Evolutionary conservation across 1,284 basidiomycete genomes (phyloP).

Genomic region (Mycena sp.): DNA sequence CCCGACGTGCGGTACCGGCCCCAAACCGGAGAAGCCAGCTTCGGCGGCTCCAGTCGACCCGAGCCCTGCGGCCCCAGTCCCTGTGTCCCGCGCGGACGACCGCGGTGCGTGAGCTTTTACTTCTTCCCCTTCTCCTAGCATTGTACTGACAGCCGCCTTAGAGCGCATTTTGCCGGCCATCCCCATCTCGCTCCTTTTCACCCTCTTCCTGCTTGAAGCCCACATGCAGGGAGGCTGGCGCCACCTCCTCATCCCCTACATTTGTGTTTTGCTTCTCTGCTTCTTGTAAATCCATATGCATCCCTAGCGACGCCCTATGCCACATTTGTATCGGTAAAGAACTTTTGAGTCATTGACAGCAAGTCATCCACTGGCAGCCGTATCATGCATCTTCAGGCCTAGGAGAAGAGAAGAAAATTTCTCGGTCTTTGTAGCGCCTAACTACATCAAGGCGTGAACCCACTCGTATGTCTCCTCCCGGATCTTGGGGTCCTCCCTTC

Average conservation of each 20-base stretch:
- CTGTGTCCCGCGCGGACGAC: background rate
- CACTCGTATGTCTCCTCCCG: too few relatives aligned
- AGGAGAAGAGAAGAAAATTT: too few relatives aligned
- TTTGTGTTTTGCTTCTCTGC: background rate
- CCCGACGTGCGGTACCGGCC: slow-evolving; percentile 18
- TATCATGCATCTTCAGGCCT: too few relatives aligned
- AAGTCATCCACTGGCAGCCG: too few relatives aligned
- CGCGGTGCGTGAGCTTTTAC: slow-evolving; percentile 4
- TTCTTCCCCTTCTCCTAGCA: background rate
- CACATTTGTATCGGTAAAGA: background rate
- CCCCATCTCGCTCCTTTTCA: slow-evolving; percentile 13
- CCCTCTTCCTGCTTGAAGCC: slow-evolving; percentile 19
- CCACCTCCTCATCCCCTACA: slow-evolving; percentile 18
- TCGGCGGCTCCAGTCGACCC: background rate
- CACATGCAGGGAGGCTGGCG: slow-evolving; percentile 15
- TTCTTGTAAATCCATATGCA: slow-evolving; percentile 13
- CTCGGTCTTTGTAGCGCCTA: too few relatives aligned
- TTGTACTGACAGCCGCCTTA: background rate
- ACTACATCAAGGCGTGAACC: too few relatives aligned
- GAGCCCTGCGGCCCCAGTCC: background rate
- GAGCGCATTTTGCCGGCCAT: slow-evolving; percentile 19
- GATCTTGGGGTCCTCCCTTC: too few relatives aligned
- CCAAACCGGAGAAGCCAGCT: slow-evolving; percentile 7
- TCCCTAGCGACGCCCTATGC: background rate
- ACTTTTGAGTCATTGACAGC: too few relatives aligned